Percentiles rank a stretch among this genome's conserved stretches.
These are phyloP conservation scores for Rhynchosporium secalis DNA, from an alignment of 2,329 filamentous ascomycete genomes.

Conservation along the genomic window DNA sequence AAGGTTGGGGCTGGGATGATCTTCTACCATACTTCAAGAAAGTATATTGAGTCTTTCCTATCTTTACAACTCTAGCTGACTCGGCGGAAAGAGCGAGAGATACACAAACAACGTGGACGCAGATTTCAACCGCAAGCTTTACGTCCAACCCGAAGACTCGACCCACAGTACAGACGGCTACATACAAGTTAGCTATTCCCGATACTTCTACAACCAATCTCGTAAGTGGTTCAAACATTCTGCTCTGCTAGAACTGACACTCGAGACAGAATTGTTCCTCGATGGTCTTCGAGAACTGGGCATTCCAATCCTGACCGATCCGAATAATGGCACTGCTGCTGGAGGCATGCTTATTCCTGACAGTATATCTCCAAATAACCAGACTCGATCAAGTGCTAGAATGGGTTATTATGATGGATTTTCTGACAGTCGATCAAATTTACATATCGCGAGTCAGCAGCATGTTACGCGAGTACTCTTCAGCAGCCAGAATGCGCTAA, in stretches of 20 bases:
- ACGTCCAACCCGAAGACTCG: constrained; percentile 40
- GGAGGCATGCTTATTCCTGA: constrained; percentile 13
- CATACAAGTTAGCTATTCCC: constrained; percentile 44
- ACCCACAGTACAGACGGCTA: constrained; percentile 43
- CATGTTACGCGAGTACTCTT: constrained; percentile 40
- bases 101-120: constrained; percentile 42
- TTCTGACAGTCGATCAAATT: constrained; percentile 11
- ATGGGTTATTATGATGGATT: constrained; percentile 14
- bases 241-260: not conserved
- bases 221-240: constrained; percentile 21
- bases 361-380: constrained; percentile 14
- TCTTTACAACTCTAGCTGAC: not conserved
- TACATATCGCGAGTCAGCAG: constrained; percentile 42
- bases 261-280: not conserved
- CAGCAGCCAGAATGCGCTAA: constrained; percentile 32
- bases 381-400: constrained; percentile 38
- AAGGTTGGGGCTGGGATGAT: constrained; percentile 45
- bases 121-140: constrained; percentile 38
- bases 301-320: constrained; percentile 9
- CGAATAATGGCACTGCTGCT: constrained; percentile 8
- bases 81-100: constrained; percentile 23
- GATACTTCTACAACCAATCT: constrained; percentile 43
- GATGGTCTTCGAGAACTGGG: constrained; percentile 23
- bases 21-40: constrained; percentile 31
- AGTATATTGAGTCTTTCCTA: not conserved